Conservation (phyloP, 768 basidiomycete species). For the Serendipita vermifera region DNA sequence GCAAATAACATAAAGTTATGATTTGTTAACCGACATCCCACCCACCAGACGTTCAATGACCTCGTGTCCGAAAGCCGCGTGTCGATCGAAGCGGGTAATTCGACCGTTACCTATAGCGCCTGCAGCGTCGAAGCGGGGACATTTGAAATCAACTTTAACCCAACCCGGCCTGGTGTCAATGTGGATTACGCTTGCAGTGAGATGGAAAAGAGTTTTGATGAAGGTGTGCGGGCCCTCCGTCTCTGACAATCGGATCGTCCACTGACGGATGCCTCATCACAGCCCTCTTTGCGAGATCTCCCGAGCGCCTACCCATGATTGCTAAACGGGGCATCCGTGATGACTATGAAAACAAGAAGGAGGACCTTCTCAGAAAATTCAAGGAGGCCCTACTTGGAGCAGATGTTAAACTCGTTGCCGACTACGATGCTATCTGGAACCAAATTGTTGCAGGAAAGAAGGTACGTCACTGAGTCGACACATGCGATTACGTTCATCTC, state of each 20-base stretch:
- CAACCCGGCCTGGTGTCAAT: not conserved
- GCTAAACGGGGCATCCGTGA: not conserved
- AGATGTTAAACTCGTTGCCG: constrained; percentile 4
- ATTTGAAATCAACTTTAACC: not conserved
- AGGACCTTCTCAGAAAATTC: not conserved
- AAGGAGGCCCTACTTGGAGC: not conserved
- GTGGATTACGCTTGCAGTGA: not conserved
- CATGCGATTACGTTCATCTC: not conserved
- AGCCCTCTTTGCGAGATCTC: not conserved
- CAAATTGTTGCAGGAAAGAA: constrained; percentile 4
- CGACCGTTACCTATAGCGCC: not conserved
- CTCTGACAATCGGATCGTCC: not conserved
- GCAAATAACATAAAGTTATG: no score
- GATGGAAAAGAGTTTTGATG: not conserved
- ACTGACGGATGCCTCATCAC: not conserved
- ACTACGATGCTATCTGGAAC: constrained; percentile 2
- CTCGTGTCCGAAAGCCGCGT: not conserved
- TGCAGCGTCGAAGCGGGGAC: not conserved
- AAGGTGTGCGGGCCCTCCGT: not conserved
- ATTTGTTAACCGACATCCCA: not conserved
- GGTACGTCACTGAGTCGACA: not conserved
- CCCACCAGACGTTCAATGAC: constrained; percentile 1
- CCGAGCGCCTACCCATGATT: not conserved
- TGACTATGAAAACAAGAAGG: not conserved
- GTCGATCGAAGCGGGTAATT: not conserved